phyloP scores from a whole-genome alignment of 768 basidiomycete genomes.

The Russula emetica region DNA sequence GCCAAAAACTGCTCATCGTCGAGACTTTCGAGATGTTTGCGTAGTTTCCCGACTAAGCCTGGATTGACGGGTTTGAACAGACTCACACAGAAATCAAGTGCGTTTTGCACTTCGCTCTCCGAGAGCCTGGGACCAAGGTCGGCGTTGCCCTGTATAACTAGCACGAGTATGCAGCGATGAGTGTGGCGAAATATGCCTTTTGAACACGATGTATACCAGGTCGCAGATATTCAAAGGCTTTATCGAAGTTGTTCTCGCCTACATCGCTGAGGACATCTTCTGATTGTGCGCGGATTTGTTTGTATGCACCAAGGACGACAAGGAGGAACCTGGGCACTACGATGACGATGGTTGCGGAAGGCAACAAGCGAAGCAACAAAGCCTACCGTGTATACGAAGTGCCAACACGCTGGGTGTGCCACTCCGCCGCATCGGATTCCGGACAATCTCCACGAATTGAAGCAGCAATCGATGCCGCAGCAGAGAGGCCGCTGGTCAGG shows the following conservation, averaged over 20 bases:
- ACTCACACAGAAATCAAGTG: constrained; percentile 73
- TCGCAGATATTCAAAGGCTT: constrained; percentile 40
- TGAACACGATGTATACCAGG: constrained; percentile 35
- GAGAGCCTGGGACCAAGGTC: constrained; percentile 71
- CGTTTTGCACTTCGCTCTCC: constrained; percentile 67
- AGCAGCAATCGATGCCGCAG: constrained; percentile 47
- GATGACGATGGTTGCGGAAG: not conserved
- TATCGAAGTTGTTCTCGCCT: constrained; percentile 43
- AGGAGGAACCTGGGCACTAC: constrained; percentile 28
- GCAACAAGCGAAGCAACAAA: not conserved
- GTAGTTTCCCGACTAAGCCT: constrained; percentile 46
- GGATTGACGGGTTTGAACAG: constrained; percentile 67
- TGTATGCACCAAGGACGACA: constrained; percentile 40
- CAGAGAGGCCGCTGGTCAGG: constrained; percentile 46
- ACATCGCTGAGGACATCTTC: constrained; percentile 40
- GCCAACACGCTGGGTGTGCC: constrained; percentile 44
- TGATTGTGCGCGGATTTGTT: constrained; percentile 43
- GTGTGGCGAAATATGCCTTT: not conserved
- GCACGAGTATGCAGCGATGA: not conserved
- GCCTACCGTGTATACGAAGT: constrained; percentile 47
- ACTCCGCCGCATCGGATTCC: constrained; percentile 41
- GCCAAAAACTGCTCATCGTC: not conserved
- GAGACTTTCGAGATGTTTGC: constrained; percentile 27
- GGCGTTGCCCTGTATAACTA: constrained; percentile 77
- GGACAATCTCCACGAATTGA: constrained; percentile 44